These are phyloP conservation scores for Nicotiana obtusifolia DNA, from an alignment of 257 asterid genomes.

Conservation along the genomic window DNA sequence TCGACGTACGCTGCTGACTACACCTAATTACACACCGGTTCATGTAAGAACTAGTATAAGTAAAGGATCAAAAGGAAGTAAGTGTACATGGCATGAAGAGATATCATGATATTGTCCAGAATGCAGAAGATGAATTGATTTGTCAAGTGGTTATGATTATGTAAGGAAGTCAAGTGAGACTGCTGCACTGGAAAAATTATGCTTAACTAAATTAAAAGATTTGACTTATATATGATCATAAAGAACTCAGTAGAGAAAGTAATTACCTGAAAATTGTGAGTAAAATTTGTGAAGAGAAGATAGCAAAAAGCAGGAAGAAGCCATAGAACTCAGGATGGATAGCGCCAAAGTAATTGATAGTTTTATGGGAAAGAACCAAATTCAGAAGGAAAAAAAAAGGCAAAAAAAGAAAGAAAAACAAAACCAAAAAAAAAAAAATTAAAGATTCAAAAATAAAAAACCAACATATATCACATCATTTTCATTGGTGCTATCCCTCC, in stretches of 20 bases:
- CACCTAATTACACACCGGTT: no score
- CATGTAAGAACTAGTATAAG: no score
- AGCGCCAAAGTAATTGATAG: slow-evolving; percentile 44
- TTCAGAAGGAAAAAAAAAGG: background rate
- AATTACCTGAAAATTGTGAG: background rate
- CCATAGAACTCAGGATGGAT: slow-evolving; percentile 91
- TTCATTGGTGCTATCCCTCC: slow-evolving; percentile 89
- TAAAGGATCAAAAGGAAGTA: no score
- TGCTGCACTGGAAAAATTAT: background rate
- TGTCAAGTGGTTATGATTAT: no score
- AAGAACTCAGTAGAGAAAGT: background rate
- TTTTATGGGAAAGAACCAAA: background rate
- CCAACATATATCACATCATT: background rate
- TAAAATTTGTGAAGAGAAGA: background rate
- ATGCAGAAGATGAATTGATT: no score
- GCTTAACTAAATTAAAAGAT: background rate
- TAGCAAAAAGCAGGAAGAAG: slow-evolving; percentile 39
- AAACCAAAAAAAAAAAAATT: background rate
- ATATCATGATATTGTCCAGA: no score
- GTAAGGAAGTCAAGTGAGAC: no score
- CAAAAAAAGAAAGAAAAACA: no score
- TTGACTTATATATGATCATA: background rate
- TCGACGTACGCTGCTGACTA: no score
- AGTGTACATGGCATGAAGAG: no score
- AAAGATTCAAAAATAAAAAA: background rate